These are phyloP conservation scores for Wickerhamomyces bovis DNA, from an alignment of 805 yeast species.

Conservation along the genomic window DNA sequence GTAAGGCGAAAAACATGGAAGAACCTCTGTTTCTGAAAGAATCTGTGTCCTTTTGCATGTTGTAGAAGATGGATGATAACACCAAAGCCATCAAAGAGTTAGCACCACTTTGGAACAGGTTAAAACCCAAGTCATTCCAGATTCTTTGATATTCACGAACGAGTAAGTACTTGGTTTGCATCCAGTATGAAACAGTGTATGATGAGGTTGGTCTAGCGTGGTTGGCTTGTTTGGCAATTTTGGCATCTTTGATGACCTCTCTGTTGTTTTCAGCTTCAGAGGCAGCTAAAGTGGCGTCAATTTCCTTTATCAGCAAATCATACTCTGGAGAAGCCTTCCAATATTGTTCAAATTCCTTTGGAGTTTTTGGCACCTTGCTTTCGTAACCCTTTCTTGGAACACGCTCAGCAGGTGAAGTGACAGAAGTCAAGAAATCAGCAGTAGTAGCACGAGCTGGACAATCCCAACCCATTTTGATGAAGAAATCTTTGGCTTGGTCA, in stretches of 20 bases:
- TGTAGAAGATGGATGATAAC: constrained; percentile 50
- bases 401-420: constrained; percentile 48
- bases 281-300: constrained; percentile 30
- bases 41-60: constrained; percentile 34
- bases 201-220: constrained; percentile 39
- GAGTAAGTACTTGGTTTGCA: constrained; percentile 42
- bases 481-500: constrained; percentile 37
- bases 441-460: constrained; percentile 51
- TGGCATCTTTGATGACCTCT: constrained; percentile 32
- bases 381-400: constrained; percentile 34
- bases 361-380: constrained; percentile 42
- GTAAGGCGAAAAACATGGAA: constrained; percentile 55
- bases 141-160: constrained; percentile 41
- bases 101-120: constrained; percentile 35
- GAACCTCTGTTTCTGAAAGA: constrained; percentile 51
- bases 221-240: constrained; percentile 42
- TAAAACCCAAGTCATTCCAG: constrained; percentile 41
- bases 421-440: constrained; percentile 48
- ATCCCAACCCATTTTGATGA: constrained; percentile 44
- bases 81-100: constrained; percentile 46
- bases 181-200: constrained; percentile 39
- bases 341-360: constrained; percentile 39
- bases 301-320: constrained; percentile 31
- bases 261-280: constrained; percentile 6
- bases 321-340: constrained; percentile 42